A percentile compares a stretch with the other conserved stretches of the same genome.
These are phyloP conservation scores for Hemerocallis citrina DNA, from an alignment of 106 monocot species.

Conservation along the genomic window DNA sequence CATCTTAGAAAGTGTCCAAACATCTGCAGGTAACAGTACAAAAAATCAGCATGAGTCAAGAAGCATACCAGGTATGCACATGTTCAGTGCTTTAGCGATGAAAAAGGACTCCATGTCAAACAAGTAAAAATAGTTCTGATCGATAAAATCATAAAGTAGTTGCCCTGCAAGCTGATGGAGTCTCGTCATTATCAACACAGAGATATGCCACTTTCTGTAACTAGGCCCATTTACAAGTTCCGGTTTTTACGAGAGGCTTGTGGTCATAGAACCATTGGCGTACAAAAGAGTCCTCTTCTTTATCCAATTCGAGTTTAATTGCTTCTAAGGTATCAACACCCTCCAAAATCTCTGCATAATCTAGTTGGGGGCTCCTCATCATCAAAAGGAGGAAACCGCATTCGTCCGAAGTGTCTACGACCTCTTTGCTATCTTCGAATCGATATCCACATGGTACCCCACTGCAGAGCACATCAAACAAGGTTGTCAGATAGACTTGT, in stretches of 20 bases:
- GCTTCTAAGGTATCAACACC: slow-evolving; percentile 51
- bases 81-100: slow-evolving; percentile 47
- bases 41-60: background rate
- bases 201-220: slow-evolving; percentile 52
- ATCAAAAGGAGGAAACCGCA: too few relatives aligned
- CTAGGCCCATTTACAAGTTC: slow-evolving; percentile 50
- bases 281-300: slow-evolving; percentile 55
- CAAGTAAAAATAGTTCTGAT: slow-evolving; percentile 47
- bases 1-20: too few relatives aligned
- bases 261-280: slow-evolving; percentile 53
- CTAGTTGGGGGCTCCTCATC: slow-evolving; percentile 42
- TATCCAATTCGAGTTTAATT: slow-evolving; percentile 46
- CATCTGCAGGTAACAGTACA: background rate
- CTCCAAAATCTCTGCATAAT: slow-evolving; percentile 46
- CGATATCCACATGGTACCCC: slow-evolving; percentile 62
- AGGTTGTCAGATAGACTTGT: background rate
- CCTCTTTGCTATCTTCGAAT: slow-evolving; percentile 52
- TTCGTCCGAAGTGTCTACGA: slow-evolving; percentile 37
- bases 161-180: slow-evolving; percentile 50
- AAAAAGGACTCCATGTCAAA: too few relatives aligned
- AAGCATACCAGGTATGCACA: slow-evolving; percentile 45
- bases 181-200: slow-evolving; percentile 44
- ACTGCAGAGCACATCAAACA: slow-evolving; percentile 13
- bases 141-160: slow-evolving; percentile 40
- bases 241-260: slow-evolving; percentile 49